Evolutionary conservation across 805 yeast genomes (phyloP).

Genomic region (Cyberlindnera meyerae): DNA sequence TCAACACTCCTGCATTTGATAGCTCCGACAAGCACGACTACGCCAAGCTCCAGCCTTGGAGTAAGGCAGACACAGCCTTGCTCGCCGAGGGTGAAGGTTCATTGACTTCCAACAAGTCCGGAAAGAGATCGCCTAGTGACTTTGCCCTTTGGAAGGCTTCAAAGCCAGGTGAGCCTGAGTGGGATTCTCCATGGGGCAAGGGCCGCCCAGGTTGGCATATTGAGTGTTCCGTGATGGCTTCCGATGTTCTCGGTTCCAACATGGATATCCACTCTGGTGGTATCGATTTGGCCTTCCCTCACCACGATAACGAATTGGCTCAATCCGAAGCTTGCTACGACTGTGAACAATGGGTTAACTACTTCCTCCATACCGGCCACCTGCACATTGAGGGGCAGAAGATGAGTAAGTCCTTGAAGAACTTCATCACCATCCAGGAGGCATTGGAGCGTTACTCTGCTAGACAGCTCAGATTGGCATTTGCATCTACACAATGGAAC

Average conservation of each 20-base stretch:
- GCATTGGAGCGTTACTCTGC: conserved; percentile 68
- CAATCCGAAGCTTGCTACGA: conserved; percentile 93
- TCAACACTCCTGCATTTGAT: conserved; percentile 84
- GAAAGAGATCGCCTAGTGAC: conserved; percentile 74
- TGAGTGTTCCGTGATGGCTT: conserved; percentile 98
- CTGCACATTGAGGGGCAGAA: conserved; percentile 97
- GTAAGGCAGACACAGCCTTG: conserved; percentile 78
- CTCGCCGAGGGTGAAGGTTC: conserved; percentile 96
- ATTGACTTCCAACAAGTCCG: conserved; percentile 45
- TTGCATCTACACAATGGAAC: conserved; percentile 91
- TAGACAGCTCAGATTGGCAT: conserved; percentile 85
- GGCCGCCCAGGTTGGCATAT: conserved; percentile 99
- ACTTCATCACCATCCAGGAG: conserved; percentile 90
- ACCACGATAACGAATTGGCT: conserved; percentile 97
- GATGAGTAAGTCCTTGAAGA: conserved; percentile 93
- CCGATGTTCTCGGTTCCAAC: conserved; percentile 72
- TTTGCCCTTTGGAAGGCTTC: conserved; percentile 97
- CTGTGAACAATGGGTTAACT: conserved; percentile 92
- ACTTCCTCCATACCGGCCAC: conserved; percentile 95
- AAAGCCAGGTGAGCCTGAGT: conserved; percentile 94
- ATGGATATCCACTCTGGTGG: conserved; percentile 98
- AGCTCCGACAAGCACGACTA: conserved; percentile 66
- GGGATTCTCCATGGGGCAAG: conserved; percentile 94
- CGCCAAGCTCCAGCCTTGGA: conserved; percentile 98
- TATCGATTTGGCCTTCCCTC: conserved; percentile 96